Evolutionary conservation across 2,329 filamentous ascomycete species (phyloP).

Genomic region (Sphaerostilbella broomeana): DNA sequence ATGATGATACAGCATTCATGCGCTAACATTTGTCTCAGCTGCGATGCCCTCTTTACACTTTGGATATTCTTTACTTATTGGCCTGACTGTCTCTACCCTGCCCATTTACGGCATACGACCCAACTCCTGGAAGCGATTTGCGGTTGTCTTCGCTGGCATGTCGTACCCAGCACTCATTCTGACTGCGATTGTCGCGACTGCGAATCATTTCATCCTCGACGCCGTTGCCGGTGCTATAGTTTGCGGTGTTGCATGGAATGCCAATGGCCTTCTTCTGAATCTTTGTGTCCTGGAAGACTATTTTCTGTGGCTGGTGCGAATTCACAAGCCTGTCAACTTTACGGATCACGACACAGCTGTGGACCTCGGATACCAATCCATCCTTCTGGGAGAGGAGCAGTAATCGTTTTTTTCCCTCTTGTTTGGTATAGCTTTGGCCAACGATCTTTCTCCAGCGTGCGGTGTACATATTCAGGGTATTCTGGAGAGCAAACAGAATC

Average conservation of each 20-base stretch:
- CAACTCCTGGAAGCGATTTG: constrained; percentile 43
- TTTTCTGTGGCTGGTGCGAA: constrained; percentile 54
- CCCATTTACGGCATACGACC: constrained; percentile 51
- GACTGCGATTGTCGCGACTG: constrained; percentile 62
- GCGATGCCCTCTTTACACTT: constrained; percentile 74
- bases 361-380: constrained; percentile 26
- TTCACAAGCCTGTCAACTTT: constrained; percentile 55
- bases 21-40: constrained; percentile 32
- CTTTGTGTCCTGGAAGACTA: constrained; percentile 61
- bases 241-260: constrained; percentile 57
- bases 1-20: too few species aligned
- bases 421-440: not conserved
- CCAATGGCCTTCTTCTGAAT: constrained; percentile 51
- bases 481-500: too few species aligned
- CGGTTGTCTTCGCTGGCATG: constrained; percentile 44
- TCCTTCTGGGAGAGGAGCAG: not conserved
- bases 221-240: constrained; percentile 62
- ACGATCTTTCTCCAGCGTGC: too few species aligned
- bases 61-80: constrained; percentile 67
- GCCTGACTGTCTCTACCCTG: constrained; percentile 60
- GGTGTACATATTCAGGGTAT: too few species aligned
- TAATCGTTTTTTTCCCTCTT: not conserved
- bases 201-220: constrained; percentile 68
- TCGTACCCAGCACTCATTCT: constrained; percentile 60
- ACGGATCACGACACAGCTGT: constrained; percentile 31